phyloP scores from a whole-genome alignment of 768 basidiomycete genomes.

The Tulasnella sp. region DNA sequence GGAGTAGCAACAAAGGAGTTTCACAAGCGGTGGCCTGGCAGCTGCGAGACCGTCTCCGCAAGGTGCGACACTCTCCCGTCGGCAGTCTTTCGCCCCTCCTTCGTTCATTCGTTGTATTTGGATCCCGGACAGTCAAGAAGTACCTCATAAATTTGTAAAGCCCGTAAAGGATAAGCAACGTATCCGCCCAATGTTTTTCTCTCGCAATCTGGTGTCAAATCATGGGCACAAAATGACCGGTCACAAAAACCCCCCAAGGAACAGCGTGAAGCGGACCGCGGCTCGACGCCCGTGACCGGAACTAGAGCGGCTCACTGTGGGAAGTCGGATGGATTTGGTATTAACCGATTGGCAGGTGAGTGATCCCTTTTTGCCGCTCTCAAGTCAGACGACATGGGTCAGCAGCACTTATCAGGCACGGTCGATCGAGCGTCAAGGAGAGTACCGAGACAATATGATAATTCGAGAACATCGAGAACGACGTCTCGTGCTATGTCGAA shows the following conservation, averaged over 20 bases:
- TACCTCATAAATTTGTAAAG: neutral
- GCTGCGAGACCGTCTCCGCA: neutral
- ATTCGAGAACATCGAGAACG: neutral
- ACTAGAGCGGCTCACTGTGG: neutral
- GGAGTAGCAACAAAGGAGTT: conserved; percentile 1
- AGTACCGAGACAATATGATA: neutral
- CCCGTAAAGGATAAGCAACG: neutral
- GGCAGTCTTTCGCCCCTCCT: neutral
- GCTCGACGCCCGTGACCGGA: neutral
- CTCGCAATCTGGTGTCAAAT: neutral
- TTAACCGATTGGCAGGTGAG: neutral
- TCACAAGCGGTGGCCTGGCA: conserved; percentile 3
- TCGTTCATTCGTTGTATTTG: neutral
- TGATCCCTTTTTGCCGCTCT: conserved; percentile 2
- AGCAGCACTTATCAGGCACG: neutral
- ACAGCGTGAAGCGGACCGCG: neutral
- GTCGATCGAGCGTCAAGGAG: neutral
- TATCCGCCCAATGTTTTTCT: neutral
- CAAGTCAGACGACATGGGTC: conserved; percentile 2
- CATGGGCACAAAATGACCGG: neutral
- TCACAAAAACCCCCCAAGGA: neutral
- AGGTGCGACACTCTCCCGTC: neutral
- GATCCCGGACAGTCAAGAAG: neutral
- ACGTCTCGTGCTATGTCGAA: neutral
- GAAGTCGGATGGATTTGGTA: neutral